Evolutionary conservation across 1,139 yeast species (phyloP), one percentile per base, ranked within the genome.

Genomic region (Geotrichum histeridarum): DNA sequence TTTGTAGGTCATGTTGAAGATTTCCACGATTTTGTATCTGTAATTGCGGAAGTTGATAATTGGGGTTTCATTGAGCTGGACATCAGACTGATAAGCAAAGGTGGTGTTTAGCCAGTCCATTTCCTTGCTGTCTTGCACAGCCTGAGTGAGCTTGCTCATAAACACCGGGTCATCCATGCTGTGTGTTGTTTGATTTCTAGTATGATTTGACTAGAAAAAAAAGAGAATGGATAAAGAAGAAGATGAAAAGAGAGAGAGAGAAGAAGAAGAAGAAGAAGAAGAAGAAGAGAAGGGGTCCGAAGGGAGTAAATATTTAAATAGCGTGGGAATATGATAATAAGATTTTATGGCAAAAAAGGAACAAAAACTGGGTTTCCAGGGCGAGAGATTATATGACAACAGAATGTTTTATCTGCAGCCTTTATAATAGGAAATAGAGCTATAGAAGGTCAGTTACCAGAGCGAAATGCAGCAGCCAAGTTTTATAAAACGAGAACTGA

Each of bases 21-120:
- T 55, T 27, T 55, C 58, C 31, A 53, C 55, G 38, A 55, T 55
- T 44, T 55, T 55, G 50, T 55, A 55, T 11, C 58, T 46, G 48
- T 55, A 55, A 36, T 55, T 55, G 44, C 58, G 49, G 43, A 55
- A 55, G 54, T 55, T 55, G 35, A 37, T 53, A 42, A 55, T 50
- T 8, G 58, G 58, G 5, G 58, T 55, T 27, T 55, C 58, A 39
- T 55, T 44, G 17, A 52, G 42, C 3, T 39, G 51, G 14, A 53
- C 55, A 14, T 37, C 48, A 4, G 55, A 45, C 9, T 46, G 38
- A 14, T 46, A 46, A 2, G 54, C 30, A 30, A 42, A 55, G 32
- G 50, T 41, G 12, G 51, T 48, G 18, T 48, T 22, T 2, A 55
- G 50, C 58, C 58, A 55, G 33, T 55, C 56, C 46, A 55, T 39